phyloP scores from a whole-genome alignment of 208 protist genomes.

The Giardia duodenalis region DNA sequence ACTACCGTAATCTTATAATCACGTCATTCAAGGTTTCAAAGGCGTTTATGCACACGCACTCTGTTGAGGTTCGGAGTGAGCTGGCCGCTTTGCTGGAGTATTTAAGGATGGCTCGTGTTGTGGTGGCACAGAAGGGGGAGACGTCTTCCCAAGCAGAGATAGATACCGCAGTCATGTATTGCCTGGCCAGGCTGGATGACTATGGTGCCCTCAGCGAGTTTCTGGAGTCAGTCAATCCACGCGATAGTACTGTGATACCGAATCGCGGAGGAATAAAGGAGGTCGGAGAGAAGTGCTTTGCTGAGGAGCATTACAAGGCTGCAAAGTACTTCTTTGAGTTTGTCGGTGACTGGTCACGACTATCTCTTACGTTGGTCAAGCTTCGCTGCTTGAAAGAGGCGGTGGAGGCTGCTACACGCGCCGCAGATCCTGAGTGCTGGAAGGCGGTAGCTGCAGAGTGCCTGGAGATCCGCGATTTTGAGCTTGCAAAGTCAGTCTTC shows the following conservation, averaged over 20 bases:
- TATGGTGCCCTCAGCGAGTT: constrained; percentile 95
- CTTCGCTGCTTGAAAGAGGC: constrained; percentile 66
- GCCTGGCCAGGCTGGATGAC: constrained; percentile 71
- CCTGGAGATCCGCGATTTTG: constrained; percentile 86
- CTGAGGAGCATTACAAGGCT: constrained; percentile 80
- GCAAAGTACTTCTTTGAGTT: constrained; percentile 87
- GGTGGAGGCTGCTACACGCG: constrained; percentile 91
- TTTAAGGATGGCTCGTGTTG: constrained; percentile 84
- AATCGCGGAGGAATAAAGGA: constrained; percentile 79
- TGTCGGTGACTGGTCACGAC: constrained; percentile 74
- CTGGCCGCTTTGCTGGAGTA: constrained; percentile 88
- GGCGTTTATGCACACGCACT: constrained; percentile 55
- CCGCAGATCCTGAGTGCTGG: constrained; percentile 60
- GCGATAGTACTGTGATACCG: constrained; percentile 56
- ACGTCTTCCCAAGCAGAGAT: constrained; percentile 50
- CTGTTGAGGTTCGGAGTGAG: constrained; percentile 64
- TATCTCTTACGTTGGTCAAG: constrained; percentile 81
- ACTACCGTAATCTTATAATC: background rate
- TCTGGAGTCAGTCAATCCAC: constrained; percentile 46
- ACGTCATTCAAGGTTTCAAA: constrained; percentile 54
- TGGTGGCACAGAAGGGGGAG: constrained; percentile 50
- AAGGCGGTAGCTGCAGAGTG: constrained; percentile 76
- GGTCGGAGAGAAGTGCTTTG: constrained; percentile 90
- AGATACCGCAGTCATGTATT: constrained; percentile 90
- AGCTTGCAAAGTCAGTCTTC: constrained; percentile 83